Conservation (phyloP, 2,329 filamentous ascomycete species). For the Harringtonia aguacate region DNA sequence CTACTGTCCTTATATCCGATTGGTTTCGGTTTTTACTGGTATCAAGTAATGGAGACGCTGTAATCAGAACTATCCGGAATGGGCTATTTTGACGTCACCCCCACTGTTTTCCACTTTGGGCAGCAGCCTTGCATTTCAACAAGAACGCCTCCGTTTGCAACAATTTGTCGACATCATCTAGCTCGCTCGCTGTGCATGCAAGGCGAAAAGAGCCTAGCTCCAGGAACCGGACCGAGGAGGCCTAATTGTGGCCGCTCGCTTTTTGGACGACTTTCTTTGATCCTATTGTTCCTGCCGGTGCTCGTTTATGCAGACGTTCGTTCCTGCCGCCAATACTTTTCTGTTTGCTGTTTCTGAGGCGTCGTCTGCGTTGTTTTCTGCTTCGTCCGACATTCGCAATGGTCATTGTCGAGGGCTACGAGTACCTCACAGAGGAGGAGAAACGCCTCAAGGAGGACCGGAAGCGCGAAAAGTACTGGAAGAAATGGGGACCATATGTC, state of each 20-base stretch:
- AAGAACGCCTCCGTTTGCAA: not conserved
- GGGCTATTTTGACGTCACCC: not conserved
- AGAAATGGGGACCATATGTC: conserved; percentile 94
- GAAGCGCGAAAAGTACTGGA: conserved; percentile 84
- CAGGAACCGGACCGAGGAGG: not conserved
- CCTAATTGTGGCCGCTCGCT: not conserved
- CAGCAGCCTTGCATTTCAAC: not conserved
- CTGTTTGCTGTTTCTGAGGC: too few species aligned
- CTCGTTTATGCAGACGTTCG: too few species aligned
- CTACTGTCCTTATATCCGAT: too few species aligned
- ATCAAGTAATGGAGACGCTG: too few species aligned
- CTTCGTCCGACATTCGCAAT: conserved; percentile 35
- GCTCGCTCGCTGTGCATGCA: not conserved
- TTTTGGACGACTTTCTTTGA: not conserved
- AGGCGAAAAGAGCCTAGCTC: not conserved
- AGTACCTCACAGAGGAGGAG: conserved; percentile 84
- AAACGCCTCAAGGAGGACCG: conserved; percentile 79
- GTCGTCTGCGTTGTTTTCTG: not conserved
- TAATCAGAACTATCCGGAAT: too few species aligned
- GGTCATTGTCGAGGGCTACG: conserved; percentile 83
- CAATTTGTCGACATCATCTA: not conserved
- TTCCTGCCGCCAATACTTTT: too few species aligned
- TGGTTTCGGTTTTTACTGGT: too few species aligned
- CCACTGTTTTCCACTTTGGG: not conserved
- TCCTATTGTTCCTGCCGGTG: not conserved